Percentiles rank a stretch among this genome's conserved stretches.
Evolutionary conservation across 1,139 yeast species (phyloP).

Genomic region (Pichia sp.): DNA sequence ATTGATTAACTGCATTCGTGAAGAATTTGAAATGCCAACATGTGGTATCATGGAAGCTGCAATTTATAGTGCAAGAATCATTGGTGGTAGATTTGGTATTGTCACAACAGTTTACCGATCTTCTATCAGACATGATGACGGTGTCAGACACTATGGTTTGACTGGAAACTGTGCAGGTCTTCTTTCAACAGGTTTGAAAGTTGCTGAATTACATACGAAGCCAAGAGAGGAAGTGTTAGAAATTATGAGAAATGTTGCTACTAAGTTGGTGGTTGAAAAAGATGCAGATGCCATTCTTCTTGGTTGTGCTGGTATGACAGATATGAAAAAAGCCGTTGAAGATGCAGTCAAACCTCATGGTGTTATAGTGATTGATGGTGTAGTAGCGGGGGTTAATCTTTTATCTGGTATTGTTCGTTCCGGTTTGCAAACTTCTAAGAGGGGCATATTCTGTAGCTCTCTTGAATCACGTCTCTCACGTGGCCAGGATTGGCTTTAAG

Average conservation of each 20-base stretch:
- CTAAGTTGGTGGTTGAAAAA: constrained; percentile 23
- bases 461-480: constrained; percentile 11
- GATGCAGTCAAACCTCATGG: constrained; percentile 23
- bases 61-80: constrained; percentile 19
- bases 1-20: constrained; percentile 27
- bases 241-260: constrained; percentile 27
- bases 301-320: constrained; percentile 36
- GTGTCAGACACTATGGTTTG: constrained; percentile 28
- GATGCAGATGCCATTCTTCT: constrained; percentile 31
- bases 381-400: constrained; percentile 25
- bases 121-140: constrained; percentile 26
- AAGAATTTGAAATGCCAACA: constrained; percentile 29
- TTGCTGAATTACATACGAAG: constrained; percentile 31
- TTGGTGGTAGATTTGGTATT: constrained; percentile 24
- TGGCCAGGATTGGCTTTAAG: constrained; percentile 11
- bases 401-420: constrained; percentile 24
- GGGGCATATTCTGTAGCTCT: constrained; percentile 20
- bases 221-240: constrained; percentile 29
- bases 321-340: constrained; percentile 31
- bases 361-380: constrained; percentile 28
- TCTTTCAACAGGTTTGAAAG: constrained; percentile 30
- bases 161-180: constrained; percentile 31
- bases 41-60: constrained; percentile 31
- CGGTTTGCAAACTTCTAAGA: constrained; percentile 23
- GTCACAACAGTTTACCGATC: constrained; percentile 27